Conservation (phyloP, 805 yeast species). For the Kodamaea kaohsiungensis region DNA sequence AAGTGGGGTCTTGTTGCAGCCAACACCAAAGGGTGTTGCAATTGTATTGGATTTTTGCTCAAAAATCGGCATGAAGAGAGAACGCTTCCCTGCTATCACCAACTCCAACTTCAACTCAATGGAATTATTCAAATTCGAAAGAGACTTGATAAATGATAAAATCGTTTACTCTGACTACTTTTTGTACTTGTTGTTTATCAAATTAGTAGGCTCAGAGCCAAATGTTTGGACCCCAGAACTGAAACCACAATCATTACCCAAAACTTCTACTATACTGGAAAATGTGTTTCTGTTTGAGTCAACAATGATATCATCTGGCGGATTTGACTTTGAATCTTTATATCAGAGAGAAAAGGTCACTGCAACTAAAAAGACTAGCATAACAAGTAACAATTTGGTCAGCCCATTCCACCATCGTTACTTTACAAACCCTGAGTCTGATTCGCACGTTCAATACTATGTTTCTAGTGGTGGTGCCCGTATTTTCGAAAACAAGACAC, state of each 20-base stretch:
- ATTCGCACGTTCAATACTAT: slow-evolving; percentile 77
- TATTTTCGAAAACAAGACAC: slow-evolving; percentile 45
- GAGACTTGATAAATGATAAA: slow-evolving; percentile 58
- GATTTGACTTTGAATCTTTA: neutral
- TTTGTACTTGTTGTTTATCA: slow-evolving; percentile 61
- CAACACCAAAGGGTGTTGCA: slow-evolving; percentile 89
- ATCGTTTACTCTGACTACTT: slow-evolving; percentile 64
- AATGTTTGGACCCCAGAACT: slow-evolving; percentile 67
- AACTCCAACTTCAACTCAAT: slow-evolving; percentile 65
- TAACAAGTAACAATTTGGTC: neutral
- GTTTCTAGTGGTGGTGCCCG: slow-evolving; percentile 67
- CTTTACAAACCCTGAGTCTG: slow-evolving; percentile 88
- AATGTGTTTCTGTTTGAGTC: neutral
- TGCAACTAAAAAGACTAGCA: neutral
- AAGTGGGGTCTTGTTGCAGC: slow-evolving; percentile 57
- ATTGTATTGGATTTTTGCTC: slow-evolving; percentile 61
- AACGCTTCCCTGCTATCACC: slow-evolving; percentile 47
- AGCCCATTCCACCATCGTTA: slow-evolving; percentile 76
- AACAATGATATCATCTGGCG: neutral
- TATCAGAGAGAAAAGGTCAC: neutral
- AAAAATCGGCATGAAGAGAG: slow-evolving; percentile 50
- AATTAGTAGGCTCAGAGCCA: slow-evolving; percentile 64
- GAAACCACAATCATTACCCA: slow-evolving; percentile 42
- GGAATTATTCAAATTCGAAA: slow-evolving; percentile 67
- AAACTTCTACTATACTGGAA: neutral